phyloP scores from a whole-genome alignment of 441 rosid species.

The Pelargonium citronellum region DNA sequence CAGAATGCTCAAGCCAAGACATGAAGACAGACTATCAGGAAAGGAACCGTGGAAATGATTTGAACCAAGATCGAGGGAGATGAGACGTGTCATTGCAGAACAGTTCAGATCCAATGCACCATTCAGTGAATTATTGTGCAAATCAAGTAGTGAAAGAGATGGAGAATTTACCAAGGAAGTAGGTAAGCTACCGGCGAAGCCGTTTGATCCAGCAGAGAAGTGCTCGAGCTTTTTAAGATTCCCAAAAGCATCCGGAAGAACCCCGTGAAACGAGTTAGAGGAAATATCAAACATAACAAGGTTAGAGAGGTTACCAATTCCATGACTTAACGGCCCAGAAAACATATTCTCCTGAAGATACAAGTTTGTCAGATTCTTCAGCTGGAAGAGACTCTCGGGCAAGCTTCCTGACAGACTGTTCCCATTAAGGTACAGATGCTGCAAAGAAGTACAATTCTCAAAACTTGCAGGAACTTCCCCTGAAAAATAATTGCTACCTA shows the following conservation, averaged over 20 bases:
- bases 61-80: constrained; percentile 60
- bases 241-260: constrained; percentile 59
- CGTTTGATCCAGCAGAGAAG: constrained; percentile 45
- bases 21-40: constrained; percentile 52
- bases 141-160: constrained; percentile 42
- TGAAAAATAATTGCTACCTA: constrained; percentile 10
- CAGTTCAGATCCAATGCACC: constrained; percentile 54
- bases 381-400: constrained; percentile 17
- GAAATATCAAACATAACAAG: constrained; percentile 59
- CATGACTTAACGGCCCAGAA: constrained; percentile 41
- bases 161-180: constrained; percentile 49
- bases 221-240: constrained; percentile 28
- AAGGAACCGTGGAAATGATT: constrained; percentile 47
- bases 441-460: not conserved
- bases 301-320: constrained; percentile 35
- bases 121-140: constrained; percentile 62
- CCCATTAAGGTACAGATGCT: not conserved
- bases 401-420: constrained; percentile 15
- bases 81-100: constrained; percentile 47
- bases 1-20: constrained; percentile 42
- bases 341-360: constrained; percentile 48
- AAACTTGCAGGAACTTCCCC: not conserved
- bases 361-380: constrained; percentile 37
- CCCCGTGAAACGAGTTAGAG: constrained; percentile 42
- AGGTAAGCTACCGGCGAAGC: constrained; percentile 51